A percentile compares a stretch with the other conserved stretches of the same genome.
These are phyloP conservation scores for Chlorociboria aeruginascens DNA, from an alignment of 495 filamentous ascomycete species.

Conservation along the genomic window DNA sequence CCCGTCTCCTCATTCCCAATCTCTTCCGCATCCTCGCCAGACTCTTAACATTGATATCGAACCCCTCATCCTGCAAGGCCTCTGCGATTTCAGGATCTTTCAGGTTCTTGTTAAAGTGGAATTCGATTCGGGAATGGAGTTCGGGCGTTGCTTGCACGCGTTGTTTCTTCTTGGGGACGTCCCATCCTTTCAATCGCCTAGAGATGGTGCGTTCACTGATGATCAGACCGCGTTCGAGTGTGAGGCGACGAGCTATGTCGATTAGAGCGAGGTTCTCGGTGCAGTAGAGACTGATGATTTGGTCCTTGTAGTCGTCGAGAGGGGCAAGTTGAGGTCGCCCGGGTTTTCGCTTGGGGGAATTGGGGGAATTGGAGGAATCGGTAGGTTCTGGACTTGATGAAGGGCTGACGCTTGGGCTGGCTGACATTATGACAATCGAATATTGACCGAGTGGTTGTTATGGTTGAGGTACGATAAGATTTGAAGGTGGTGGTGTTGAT, in stretches of 20 bases:
- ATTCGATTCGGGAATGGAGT: conserved; percentile 7
- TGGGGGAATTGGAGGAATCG: not conserved
- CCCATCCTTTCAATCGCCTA: conserved; percentile 14
- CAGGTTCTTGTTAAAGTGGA: conserved; percentile 18
- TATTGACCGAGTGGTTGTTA: conserved; percentile 15
- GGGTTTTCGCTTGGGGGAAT: conserved; percentile 2
- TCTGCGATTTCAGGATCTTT: conserved; percentile 16
- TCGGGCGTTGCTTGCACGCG: conserved; percentile 8
- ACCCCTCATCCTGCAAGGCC: conserved; percentile 10
- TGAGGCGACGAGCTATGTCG: conserved; percentile 15
- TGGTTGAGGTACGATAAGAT: conserved; percentile 4
- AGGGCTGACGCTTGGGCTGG: conserved; percentile 1
- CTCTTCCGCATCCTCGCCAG: conserved; percentile 15
- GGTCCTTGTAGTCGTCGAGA: conserved; percentile 15
- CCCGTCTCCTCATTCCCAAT: conserved; percentile 15
- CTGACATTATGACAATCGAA: conserved; percentile 9
- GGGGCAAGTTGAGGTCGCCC: conserved; percentile 12
- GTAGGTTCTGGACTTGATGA: not conserved
- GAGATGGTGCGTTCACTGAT: conserved; percentile 17
- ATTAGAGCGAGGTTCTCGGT: conserved; percentile 15
- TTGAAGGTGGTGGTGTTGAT: not conserved
- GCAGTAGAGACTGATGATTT: conserved; percentile 13
- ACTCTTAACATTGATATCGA: conserved; percentile 11
- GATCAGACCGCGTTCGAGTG: conserved; percentile 14
- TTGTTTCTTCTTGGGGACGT: conserved; percentile 13